Conservation (phyloP, 768 basidiomycete species). For the Leccinum barrowsii region DNA sequence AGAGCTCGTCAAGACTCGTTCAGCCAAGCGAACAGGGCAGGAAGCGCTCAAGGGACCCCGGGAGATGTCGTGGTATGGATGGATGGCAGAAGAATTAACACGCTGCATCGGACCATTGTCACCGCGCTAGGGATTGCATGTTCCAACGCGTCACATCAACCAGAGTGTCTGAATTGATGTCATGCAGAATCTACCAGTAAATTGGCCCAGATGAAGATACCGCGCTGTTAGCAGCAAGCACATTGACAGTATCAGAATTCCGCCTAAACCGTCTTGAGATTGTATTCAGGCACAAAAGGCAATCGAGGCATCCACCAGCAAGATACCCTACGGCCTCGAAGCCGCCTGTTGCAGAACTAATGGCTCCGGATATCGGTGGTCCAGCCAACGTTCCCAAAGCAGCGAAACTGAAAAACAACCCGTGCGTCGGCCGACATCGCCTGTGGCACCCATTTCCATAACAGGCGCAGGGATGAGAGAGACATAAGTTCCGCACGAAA, state of each 20-base stretch:
- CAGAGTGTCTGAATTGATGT: not conserved
- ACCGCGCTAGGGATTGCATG: too few relatives aligned
- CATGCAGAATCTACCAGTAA: conserved; percentile 42
- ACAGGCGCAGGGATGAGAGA: conserved; percentile 31
- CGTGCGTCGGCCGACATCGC: conserved; percentile 60
- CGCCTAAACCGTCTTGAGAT: conserved; percentile 22
- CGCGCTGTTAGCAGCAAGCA: conserved; percentile 39
- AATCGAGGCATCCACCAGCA: conserved; percentile 31
- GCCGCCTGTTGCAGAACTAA: conserved; percentile 48
- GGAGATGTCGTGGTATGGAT: too few relatives aligned
- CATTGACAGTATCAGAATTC: conserved; percentile 40
- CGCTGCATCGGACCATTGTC: too few relatives aligned
- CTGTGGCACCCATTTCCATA: not conserved
- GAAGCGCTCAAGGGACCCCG: too few relatives aligned
- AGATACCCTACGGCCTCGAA: conserved; percentile 39
- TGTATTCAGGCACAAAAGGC: not conserved
- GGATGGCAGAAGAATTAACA: too few relatives aligned
- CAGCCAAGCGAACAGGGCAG: too few relatives aligned
- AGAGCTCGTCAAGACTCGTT: too few relatives aligned
- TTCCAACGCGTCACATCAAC: too few relatives aligned
- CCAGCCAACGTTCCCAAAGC: conserved; percentile 64
- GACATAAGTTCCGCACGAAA: conserved; percentile 60
- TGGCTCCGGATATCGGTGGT: conserved; percentile 72
- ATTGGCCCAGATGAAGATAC: conserved; percentile 36
- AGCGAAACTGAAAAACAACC: conserved; percentile 59